phyloP scores from a whole-genome alignment of 140 eudicot species.

The Bidens hawaiensis region DNA sequence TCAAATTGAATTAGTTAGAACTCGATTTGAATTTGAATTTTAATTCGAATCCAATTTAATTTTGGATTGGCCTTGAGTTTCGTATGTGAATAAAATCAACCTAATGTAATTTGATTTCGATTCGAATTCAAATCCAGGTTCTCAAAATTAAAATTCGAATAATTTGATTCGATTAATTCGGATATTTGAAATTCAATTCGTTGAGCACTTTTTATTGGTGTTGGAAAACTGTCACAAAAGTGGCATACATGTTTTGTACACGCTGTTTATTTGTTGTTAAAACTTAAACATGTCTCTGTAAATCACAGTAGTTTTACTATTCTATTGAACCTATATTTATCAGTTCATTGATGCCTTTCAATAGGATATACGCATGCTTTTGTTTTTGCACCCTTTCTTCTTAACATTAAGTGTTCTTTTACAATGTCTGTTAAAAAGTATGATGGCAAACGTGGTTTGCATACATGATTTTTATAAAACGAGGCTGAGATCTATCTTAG shows the following conservation, averaged over 20 bases:
- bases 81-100: too few relatives aligned
- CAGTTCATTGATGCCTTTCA: neutral
- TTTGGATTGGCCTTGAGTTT: too few relatives aligned
- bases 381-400: neutral
- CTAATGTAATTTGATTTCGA: too few relatives aligned
- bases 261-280: neutral
- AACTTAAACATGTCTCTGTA: neutral
- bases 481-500: constrained; percentile 7
- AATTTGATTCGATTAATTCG: too few relatives aligned
- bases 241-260: neutral
- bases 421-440: neutral
- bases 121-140: too few relatives aligned
- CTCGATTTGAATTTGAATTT: too few relatives aligned
- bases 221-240: constrained; percentile 2
- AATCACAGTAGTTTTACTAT: neutral
- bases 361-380: neutral
- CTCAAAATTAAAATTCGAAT: too few relatives aligned
- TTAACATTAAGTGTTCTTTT: neutral
- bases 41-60: too few relatives aligned
- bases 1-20: too few relatives aligned
- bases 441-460: neutral
- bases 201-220: too few relatives aligned
- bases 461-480: neutral
- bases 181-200: too few relatives aligned
- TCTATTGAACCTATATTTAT: neutral